Percentiles rank a stretch among this genome's conserved stretches.
phyloP scores from a whole-genome alignment of 768 basidiomycete species.

The Leccinum subgranulosum region DNA sequence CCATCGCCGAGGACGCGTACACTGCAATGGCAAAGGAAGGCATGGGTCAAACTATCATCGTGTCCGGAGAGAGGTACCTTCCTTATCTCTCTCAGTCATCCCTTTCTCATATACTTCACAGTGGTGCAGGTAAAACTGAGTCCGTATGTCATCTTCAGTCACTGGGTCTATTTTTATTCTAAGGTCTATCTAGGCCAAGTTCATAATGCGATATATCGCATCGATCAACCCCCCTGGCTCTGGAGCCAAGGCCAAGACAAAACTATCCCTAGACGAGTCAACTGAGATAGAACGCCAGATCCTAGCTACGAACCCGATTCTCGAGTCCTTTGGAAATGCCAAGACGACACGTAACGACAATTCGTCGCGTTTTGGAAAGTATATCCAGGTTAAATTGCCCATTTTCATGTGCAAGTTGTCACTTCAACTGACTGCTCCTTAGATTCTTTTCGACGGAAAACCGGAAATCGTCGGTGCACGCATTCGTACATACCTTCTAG shows the following conservation, averaged over 20 bases:
- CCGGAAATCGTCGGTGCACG: constrained; percentile 98
- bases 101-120: constrained; percentile 32
- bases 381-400: constrained; percentile 70
- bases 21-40: constrained; percentile 94
- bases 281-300: constrained; percentile 98
- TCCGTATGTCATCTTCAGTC: constrained; percentile 52
- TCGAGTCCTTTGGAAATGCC: constrained; percentile 98
- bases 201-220: constrained; percentile 98
- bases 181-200: constrained; percentile 68
- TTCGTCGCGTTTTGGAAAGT: constrained; percentile 98
- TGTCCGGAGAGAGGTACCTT: constrained; percentile 91
- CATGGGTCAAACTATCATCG: constrained; percentile 97
- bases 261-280: constrained; percentile 76
- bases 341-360: constrained; percentile 99
- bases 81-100: not conserved
- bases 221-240: constrained; percentile 86
- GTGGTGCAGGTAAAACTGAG: constrained; percentile 99
- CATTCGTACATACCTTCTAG: constrained; percentile 97
- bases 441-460: constrained; percentile 95
- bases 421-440: constrained; percentile 1
- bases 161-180: not conserved
- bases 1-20: constrained; percentile 98
- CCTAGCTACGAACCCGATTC: constrained; percentile 97
- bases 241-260: constrained; percentile 59
- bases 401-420: not conserved